Base-by-base conservation (phyloP, 1,139 yeast species). In the Suhomyces bolitotheri region DNA sequence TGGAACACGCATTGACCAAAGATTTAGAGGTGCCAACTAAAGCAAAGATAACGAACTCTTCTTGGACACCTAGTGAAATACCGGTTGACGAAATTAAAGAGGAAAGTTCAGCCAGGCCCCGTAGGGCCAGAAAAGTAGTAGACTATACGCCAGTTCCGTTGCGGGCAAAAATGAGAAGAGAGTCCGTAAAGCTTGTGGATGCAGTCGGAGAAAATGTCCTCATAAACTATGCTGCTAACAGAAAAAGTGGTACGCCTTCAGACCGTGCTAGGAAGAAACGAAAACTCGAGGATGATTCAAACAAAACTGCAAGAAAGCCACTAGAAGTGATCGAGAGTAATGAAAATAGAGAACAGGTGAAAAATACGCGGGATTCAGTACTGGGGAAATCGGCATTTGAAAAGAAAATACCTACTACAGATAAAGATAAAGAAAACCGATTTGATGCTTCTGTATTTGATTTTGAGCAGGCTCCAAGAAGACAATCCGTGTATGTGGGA, bases 81-180 rank as follows among this genome's bases (percentile, higher is more conserved):
- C n/a, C n/a, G n/a, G 14, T 20, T 4, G 30, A 20, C 38, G 59
- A 16, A 56, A 72, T 78, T 43, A 64, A 31, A 17, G 36, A 38
- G 16, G 41, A 37, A 19, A 21, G 30, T 10, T 9, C 13, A 4
- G 15, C 29, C 5, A 27, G 49, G 21, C 39, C 47, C 2, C 43
- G 44, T 6, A 34, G 79, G 5, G 57, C 76, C 26, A 68, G 78
- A 4, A 73, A 71, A 46, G 69, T 74, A 7, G 78, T 86, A 5
- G 80, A 80, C 52, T 87, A 86, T 51, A 79, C 80, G 11, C 71
- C 81, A 22, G 87, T 92, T 0, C 78, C 90, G 1, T 56, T 83
- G 36, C 67, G 82, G 24, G 76, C 73, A 11, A 86, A 85, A 50
- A 73, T 83, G 80, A 72, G 95, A 51, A 67, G 95, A 45, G 80